These are phyloP conservation scores for Waltergamsia citrina DNA, from an alignment of 2,329 filamentous ascomycete species.

Conservation along the genomic window DNA sequence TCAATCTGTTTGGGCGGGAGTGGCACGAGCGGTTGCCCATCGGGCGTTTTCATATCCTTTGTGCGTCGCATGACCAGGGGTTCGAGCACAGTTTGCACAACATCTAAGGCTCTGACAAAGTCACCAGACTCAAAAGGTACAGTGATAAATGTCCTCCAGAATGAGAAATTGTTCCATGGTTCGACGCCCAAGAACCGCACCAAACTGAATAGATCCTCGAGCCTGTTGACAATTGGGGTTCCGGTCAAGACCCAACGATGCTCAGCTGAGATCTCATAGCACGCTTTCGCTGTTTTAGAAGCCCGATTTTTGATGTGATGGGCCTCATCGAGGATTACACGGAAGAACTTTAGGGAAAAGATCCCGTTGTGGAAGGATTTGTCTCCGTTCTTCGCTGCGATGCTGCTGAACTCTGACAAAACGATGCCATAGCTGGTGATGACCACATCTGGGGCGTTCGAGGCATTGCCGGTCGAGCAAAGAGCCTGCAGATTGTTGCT, in stretches of 20 bases:
- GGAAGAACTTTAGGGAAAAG: conserved; percentile 90
- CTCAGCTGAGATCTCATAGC: conserved; percentile 75
- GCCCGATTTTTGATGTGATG: conserved; percentile 86
- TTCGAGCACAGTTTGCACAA: conserved; percentile 93
- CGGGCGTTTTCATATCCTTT: conserved; percentile 96
- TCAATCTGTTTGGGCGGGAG: conserved; percentile 72
- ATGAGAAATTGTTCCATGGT: conserved; percentile 98
- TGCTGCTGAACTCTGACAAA: conserved; percentile 72
- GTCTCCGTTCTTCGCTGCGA: conserved; percentile 57
- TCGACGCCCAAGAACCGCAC: conserved; percentile 90
- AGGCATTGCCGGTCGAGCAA: conserved; percentile 65
- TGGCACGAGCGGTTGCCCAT: conserved; percentile 65
- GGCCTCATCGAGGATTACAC: conserved; percentile 89
- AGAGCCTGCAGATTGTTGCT: conserved; percentile 65
- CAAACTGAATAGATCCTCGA: conserved; percentile 90
- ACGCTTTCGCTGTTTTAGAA: conserved; percentile 91
- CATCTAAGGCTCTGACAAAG: conserved; percentile 85
- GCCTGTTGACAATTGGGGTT: conserved; percentile 90
- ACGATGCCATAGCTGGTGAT: conserved; percentile 93
- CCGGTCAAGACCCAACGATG: conserved; percentile 93
- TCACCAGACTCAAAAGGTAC: conserved; percentile 94
- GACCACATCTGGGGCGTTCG: conserved; percentile 75
- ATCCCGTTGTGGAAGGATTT: conserved; percentile 59
- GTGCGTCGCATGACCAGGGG: conserved; percentile 91
- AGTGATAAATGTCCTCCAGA: conserved; percentile 98